phyloP scores from a whole-genome alignment of 768 basidiomycete species.

The Suillus discolor region DNA sequence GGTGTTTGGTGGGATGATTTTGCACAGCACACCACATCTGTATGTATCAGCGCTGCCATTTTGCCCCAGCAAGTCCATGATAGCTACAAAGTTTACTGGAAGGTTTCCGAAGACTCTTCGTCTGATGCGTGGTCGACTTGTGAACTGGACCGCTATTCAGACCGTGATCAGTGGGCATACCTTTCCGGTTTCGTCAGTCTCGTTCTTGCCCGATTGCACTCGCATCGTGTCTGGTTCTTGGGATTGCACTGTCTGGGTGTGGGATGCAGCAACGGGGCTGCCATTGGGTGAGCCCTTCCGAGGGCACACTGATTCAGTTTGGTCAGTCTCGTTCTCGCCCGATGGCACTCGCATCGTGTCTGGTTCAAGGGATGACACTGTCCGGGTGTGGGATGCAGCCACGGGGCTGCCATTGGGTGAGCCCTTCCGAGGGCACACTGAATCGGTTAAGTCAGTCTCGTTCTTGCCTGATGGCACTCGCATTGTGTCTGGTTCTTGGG shows the following conservation, averaged over 20 bases:
- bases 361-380: too few species aligned
- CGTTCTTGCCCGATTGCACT: constrained; percentile 16
- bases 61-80: constrained; percentile 29
- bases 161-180: constrained; percentile 8
- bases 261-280: too few species aligned
- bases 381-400: too few species aligned
- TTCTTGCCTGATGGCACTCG: not conserved
- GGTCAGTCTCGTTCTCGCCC: too few species aligned
- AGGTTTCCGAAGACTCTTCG: constrained; percentile 1
- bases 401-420: not conserved
- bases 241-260: too few species aligned
- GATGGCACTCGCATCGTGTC: too few species aligned
- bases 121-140: not conserved
- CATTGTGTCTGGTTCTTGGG: not conserved
- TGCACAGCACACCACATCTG: constrained; percentile 24
- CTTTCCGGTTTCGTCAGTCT: not conserved
- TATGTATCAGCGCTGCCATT: constrained; percentile 29
- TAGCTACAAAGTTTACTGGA: constrained; percentile 10
- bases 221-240: too few species aligned
- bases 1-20: too few species aligned
- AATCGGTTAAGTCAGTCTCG: not conserved
- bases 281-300: too few species aligned
- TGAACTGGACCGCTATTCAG: constrained; percentile 10
- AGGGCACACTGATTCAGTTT: too few species aligned
- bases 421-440: not conserved